phyloP scores from a whole-genome alignment of 1,139 yeast species.

The Pichia inconspicua region DNA sequence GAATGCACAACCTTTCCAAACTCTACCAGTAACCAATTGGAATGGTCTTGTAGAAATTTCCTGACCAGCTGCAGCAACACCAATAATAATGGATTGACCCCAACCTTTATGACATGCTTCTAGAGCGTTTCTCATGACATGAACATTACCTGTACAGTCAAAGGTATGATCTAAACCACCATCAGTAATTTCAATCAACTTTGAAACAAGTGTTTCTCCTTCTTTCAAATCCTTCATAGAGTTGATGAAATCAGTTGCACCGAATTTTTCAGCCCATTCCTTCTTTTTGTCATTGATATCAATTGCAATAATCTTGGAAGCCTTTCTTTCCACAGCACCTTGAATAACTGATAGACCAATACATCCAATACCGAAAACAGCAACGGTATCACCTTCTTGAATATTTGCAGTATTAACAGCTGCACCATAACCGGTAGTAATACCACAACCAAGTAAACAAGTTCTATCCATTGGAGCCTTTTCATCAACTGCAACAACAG shows the following conservation, averaged over 20 bases:
- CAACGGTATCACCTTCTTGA: slow-evolving; percentile 86
- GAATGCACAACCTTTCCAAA: slow-evolving; percentile 97
- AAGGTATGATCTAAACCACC: slow-evolving; percentile 95
- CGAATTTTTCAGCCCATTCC: slow-evolving; percentile 81
- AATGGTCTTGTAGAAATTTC: slow-evolving; percentile 96
- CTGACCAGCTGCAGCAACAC: slow-evolving; percentile 98
- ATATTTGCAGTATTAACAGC: slow-evolving; percentile 92
- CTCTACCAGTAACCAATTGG: slow-evolving; percentile 98
- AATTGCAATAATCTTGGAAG: slow-evolving; percentile 74
- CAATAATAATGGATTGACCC: slow-evolving; percentile 92
- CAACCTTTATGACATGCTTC: slow-evolving; percentile 99
- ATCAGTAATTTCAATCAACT: slow-evolving; percentile 82
- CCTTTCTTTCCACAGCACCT: slow-evolving; percentile 82
- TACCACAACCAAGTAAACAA: slow-evolving; percentile 95
- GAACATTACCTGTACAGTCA: slow-evolving; percentile 95
- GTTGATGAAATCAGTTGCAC: slow-evolving; percentile 92
- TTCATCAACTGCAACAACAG: slow-evolving; percentile 88
- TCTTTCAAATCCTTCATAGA: slow-evolving; percentile 59
- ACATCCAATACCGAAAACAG: slow-evolving; percentile 96
- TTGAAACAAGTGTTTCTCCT: slow-evolving; percentile 72
- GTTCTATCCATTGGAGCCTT: slow-evolving; percentile 79
- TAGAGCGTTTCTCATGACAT: slow-evolving; percentile 90
- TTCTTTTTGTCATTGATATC: slow-evolving; percentile 81
- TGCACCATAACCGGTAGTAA: slow-evolving; percentile 97
- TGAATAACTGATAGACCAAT: slow-evolving; percentile 94